Evolutionary conservation across 1,139 yeast genomes (phyloP).

Genomic region (Lodderomyces pseudojiufengensis): DNA sequence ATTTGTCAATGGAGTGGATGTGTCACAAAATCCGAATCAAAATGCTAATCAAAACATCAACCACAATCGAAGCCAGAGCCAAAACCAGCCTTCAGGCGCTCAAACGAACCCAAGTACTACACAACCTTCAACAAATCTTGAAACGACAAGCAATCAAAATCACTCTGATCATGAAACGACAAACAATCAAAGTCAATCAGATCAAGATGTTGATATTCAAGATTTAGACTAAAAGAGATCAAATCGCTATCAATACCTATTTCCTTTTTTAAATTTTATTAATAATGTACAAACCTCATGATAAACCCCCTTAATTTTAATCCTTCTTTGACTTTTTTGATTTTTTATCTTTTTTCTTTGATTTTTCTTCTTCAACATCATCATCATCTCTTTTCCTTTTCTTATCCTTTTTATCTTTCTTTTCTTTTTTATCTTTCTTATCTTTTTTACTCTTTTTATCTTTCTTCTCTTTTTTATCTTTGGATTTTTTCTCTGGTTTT

Average conservation of each 20-base stretch:
- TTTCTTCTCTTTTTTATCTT: conserved; percentile 44
- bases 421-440: conserved; percentile 44
- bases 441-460: conserved; percentile 32
- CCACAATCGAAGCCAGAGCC: too few species aligned
- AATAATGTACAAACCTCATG: conserved; percentile 3
- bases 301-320: neutral
- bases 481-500: conserved; percentile 33
- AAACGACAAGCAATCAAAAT: conserved; percentile 3
- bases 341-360: conserved; percentile 36
- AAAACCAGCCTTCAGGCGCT: neutral
- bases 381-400: conserved; percentile 32
- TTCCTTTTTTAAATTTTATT: conserved; percentile 1
- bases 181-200: conserved; percentile 3
- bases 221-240: conserved; percentile 2
- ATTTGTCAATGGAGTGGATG: conserved; percentile 10
- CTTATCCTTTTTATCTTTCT: conserved; percentile 39
- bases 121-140: too few species aligned
- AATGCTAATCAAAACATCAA: too few species aligned
- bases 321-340: conserved; percentile 21
- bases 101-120: too few species aligned
- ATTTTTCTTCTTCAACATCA: neutral
- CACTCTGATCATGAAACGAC: neutral
- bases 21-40: neutral
- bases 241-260: neutral
- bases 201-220: neutral